Evolutionary conservation across 2,329 filamentous ascomycete genomes (phyloP).

Genomic region (Apiospora malaysiana): DNA sequence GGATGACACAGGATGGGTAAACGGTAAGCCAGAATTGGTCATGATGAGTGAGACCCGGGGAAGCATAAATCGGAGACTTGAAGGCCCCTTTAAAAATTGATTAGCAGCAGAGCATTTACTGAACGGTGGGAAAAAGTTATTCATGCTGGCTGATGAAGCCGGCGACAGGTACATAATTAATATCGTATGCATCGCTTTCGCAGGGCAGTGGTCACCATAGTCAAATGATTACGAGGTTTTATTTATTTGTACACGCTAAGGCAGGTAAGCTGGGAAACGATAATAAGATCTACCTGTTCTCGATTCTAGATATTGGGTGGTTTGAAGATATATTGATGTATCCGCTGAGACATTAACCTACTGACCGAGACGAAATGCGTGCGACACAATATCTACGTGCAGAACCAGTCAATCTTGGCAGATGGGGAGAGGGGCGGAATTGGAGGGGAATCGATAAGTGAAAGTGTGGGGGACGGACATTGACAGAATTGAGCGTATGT

Average conservation of each 20-base stretch:
- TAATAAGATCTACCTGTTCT: no score
- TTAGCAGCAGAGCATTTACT: conserved; percentile 4
- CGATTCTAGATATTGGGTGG: not conserved
- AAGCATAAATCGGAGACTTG: not conserved
- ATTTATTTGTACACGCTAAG: not conserved
- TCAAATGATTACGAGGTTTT: not conserved
- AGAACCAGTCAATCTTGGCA: not conserved
- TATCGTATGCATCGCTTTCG: not conserved
- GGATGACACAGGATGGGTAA: not conserved
- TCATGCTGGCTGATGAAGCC: conserved; percentile 10
- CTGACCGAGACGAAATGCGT: not conserved
- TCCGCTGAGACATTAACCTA: not conserved
- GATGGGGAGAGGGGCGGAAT: not conserved
- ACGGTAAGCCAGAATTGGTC: not conserved
- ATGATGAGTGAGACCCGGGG: not conserved
- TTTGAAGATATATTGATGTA: not conserved
- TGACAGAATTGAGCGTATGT: not conserved
- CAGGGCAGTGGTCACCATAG: not conserved
- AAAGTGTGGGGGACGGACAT: conserved; percentile 1
- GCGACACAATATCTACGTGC: not conserved
- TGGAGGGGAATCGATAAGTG: not conserved
- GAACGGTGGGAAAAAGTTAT: conserved; percentile 11
- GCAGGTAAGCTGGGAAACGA: not conserved
- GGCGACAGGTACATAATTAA: not conserved
- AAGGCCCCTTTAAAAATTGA: not conserved